Base-by-base conservation (phyloP, 1,284 basidiomycete genomes). In the Moniliophthora roreri region DNA sequence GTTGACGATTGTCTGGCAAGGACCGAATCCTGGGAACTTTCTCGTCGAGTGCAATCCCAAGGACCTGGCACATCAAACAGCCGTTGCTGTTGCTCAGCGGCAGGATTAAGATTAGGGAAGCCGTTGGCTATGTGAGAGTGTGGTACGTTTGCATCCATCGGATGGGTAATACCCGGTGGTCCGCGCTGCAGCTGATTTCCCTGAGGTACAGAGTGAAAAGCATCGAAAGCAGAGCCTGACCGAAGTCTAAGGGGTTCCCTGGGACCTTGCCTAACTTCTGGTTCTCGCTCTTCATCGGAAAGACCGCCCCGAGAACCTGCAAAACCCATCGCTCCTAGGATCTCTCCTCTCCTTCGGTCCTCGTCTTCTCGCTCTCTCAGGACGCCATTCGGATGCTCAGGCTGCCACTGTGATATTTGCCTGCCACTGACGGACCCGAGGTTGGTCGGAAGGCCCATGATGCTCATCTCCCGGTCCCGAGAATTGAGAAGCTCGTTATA, bases 131-230 rank as follows among this genome's bases (percentile, higher is more conserved):
- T 9, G 6, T 15, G 41, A 44, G 16, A 11, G 24, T 11, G 28
- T 6, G 28, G 11, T 6, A 11, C 28, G 11, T 11, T 6, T 11
- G 11, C 11, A 6, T 32, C 28, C 11, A 32, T 32, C 28, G 28
- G 7, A 32, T 32, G 28, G 11, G 6, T 6, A 6, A 32, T 32
- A 52, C 62, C 66, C 8, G 65, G 62, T 21, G 56, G 57, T 20
- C n/a, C n/a, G n/a, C n/a, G n/a, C n/a, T 63, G 56, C 18, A 56
- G 54, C 23, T 62, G 61, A 26, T 61, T 60, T 20, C 62, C 57
- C 8, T 71, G 70, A 23, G 81, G 75, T 1, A 87, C 79, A 1
- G 85, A 83, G 65, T 90, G 85, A 71, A 90, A 91, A 3, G 87
- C 85, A 61, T 91, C 89, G 63, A 82, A 91, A 3, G 85, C 79